Base-by-base conservation (phyloP, 164 flowering plant species). In the Stephania yunnanensis region DNA sequence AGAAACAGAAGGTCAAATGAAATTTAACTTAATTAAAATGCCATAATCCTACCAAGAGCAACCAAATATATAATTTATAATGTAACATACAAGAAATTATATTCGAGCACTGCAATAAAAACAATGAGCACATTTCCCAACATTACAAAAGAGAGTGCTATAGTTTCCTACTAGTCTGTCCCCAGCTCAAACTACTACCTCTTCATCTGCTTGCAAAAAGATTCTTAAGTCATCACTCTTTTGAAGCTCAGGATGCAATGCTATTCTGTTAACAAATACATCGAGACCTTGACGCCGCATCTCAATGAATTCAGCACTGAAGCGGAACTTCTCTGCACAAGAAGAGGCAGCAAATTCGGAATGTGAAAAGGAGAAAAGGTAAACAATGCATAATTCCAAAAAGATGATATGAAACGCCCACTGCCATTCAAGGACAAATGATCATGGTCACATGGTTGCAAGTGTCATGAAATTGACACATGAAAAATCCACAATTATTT, bases 221-320 rank as follows among this genome's bases (percentile, higher is more conserved):
- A 81, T 85, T 81, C 89, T 93, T 79, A 95, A 83, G 79, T 95
- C 99, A 19, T 95, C 98, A 83, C 99, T 93, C 77, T 88, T 92
- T 78, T 83, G 95, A 75, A 95, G 97, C 72, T 90, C 92, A 42
- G 84, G 89, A 82, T 95, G 99, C 13, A 90, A 88, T 74, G 98
- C 97, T 31, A 95, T 84, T 22, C 99, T 84, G 77, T 95, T 95
- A 30, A 95, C 86, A 86, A 93, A 95, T 67, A 86, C 70, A 84
- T 95, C 97, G 78, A 95, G 76, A 30, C 86, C 99, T 81, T 87
- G 93, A 64, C 97, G 95, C 81, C 99, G 88, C 94, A 94, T 89
- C 86, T 96, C 98, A 85, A 96, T 94, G 81, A 96, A 96, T 70
- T 96, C 99, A 61, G 97, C 89, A 88, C 93, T 96, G 81, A 96